phyloP scores from a whole-genome alignment of 495 filamentous ascomycete genomes.

The Aspergillus conjunctus region DNA sequence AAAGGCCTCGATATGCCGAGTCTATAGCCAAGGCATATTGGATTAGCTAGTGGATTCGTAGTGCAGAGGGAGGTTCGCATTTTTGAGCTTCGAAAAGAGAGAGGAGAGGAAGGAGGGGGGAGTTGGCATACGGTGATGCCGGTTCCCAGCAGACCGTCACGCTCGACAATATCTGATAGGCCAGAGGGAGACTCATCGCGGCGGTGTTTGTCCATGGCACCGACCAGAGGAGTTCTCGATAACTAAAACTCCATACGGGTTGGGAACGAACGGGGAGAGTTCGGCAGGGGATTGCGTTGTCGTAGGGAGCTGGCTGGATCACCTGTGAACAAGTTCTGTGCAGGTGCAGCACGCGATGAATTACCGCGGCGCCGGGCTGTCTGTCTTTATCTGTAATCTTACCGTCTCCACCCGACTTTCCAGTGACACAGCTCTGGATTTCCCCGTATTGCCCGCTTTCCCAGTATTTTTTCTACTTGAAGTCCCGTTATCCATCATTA shows the following conservation, averaged over 20 bases:
- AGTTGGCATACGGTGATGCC: constrained; percentile 51
- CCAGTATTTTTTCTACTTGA: neutral
- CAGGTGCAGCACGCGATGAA: constrained; percentile 36
- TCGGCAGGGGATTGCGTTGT: constrained; percentile 5
- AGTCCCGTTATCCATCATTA: neutral
- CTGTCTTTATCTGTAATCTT: constrained; percentile 8
- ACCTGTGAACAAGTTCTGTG: constrained; percentile 11
- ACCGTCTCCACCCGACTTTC: constrained; percentile 10
- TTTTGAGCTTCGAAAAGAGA: constrained; percentile 1
- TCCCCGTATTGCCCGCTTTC: neutral
- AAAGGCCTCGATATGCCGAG: constrained; percentile 88
- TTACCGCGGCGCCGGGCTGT: constrained; percentile 35
- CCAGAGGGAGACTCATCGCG: constrained; percentile 51
- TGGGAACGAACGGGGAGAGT: constrained; percentile 9
- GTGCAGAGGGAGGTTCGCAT: neutral
- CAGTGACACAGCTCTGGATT: neutral
- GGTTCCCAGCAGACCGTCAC: constrained; percentile 53
- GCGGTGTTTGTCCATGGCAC: constrained; percentile 50
- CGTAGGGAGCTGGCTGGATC: constrained; percentile 1
- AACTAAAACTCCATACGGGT: constrained; percentile 38
- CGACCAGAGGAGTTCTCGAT: constrained; percentile 25
- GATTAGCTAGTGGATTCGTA: neutral
- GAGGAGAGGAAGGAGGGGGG: constrained; percentile 12
- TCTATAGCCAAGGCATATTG: constrained; percentile 49
- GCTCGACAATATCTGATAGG: constrained; percentile 50